These are phyloP conservation scores for grape (Vitis vinifera) DNA, from an alignment of 164 flowering plant species.

Conservation along the genomic window DNA sequence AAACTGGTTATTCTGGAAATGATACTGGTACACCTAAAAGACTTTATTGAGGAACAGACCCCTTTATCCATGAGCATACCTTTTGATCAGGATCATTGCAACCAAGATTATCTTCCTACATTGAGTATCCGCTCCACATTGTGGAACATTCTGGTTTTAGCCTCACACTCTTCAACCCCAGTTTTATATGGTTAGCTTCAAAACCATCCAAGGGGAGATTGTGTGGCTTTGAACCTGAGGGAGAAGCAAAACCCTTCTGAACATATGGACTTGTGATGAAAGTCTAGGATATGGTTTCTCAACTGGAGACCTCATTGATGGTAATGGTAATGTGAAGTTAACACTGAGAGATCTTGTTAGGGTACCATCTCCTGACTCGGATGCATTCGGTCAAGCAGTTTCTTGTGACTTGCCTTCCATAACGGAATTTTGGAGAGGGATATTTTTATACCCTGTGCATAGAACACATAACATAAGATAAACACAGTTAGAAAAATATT, in stretches of 20 bases:
- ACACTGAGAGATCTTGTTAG: slow-evolving; percentile 44
- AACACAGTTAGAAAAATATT: too few species aligned
- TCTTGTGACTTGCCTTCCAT: slow-evolving; percentile 52
- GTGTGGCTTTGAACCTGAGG: slow-evolving; percentile 44
- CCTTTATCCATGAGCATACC: slow-evolving; percentile 24
- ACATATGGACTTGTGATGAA: slow-evolving; percentile 62
- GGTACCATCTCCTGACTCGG: slow-evolving; percentile 57
- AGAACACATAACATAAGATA: too few species aligned
- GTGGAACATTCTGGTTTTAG: slow-evolving; percentile 69
- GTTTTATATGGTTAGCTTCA: slow-evolving; percentile 47
- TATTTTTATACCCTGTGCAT: slow-evolving; percentile 19
- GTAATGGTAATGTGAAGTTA: slow-evolving; percentile 31
- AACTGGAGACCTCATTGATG: slow-evolving; percentile 71
- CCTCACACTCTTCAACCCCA: slow-evolving; percentile 58
- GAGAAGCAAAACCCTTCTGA: slow-evolving; percentile 61
- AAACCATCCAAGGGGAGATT: slow-evolving; percentile 52
- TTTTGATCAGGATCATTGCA: slow-evolving; percentile 59
- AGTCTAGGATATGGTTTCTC: slow-evolving; percentile 51
- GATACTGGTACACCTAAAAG: slow-evolving; percentile 44
- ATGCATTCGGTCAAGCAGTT: slow-evolving; percentile 53
- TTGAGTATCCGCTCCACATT: slow-evolving; percentile 67
- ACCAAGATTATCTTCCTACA: slow-evolving; percentile 70
- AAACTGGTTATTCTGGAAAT: slow-evolving; percentile 23
- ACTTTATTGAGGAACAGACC: slow-evolving; percentile 29
- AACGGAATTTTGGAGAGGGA: slow-evolving; percentile 60